A percentile compares a stretch with the other conserved stretches of the same genome.
These are phyloP conservation scores for Pistacia vera DNA, from an alignment of 345 rosid species.

Conservation along the genomic window DNA sequence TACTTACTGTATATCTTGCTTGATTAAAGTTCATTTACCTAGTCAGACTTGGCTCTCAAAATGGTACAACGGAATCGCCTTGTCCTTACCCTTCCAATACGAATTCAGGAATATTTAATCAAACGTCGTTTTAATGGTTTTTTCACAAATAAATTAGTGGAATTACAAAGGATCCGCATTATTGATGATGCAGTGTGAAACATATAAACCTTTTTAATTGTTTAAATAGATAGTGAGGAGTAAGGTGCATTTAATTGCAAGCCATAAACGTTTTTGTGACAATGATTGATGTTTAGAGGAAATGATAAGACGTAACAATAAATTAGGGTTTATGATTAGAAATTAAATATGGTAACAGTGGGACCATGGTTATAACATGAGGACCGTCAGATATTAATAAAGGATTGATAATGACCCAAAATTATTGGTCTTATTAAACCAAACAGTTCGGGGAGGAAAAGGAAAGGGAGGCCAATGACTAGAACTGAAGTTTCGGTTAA, in stretches of 20 bases:
- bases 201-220: neutral
- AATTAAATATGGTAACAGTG: neutral
- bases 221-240: neutral
- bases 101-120: no score
- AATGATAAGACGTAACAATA: conserved; percentile 17
- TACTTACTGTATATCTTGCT: no score
- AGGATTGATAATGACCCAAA: conserved; percentile 21
- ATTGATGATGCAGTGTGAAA: conserved; percentile 2
- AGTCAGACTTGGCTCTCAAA: no score
- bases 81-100: no score
- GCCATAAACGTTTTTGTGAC: conserved; percentile 23
- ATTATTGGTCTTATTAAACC: conserved; percentile 23
- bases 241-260: conserved; percentile 1
- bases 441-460: conserved; percentile 11
- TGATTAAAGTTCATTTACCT: no score
- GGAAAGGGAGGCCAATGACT: conserved; percentile 32
- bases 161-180: neutral
- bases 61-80: no score
- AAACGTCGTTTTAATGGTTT: no score
- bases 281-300: conserved; percentile 29
- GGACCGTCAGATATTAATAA: conserved; percentile 1
- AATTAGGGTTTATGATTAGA: neutral
- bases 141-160: no score
- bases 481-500: conserved; percentile 25
- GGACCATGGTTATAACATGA: neutral